A percentile compares a stretch with the other conserved stretches of the same genome.
Evolutionary conservation across 2,329 filamentous ascomycete species (phyloP).

Genomic region (Ascochyta viciae-villosae): DNA sequence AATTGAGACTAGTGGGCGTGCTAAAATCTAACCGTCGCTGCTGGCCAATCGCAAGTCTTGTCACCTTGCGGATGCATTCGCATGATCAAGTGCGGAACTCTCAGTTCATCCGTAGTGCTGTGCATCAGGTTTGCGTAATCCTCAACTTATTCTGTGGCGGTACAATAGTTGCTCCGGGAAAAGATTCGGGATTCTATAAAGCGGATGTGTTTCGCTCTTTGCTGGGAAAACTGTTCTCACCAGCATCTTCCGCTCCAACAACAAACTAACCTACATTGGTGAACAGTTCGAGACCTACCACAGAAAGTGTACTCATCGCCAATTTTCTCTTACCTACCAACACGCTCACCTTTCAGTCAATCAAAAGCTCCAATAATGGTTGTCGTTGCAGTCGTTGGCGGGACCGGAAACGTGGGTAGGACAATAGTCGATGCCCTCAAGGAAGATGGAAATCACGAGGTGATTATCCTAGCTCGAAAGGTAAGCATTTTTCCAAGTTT

Average conservation of each 20-base stretch:
- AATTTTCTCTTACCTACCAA: not conserved
- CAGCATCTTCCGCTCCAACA: not conserved
- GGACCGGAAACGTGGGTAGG: conserved; percentile 55
- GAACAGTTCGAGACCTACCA: too few species aligned
- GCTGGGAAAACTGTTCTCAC: not conserved
- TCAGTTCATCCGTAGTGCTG: not conserved
- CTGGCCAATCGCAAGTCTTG: not conserved
- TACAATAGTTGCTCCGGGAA: not conserved
- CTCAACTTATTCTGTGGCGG: not conserved
- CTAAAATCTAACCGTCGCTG: not conserved
- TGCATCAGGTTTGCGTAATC: not conserved
- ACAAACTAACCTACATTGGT: not conserved
- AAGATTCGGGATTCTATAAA: not conserved
- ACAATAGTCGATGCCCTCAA: conserved; percentile 56
- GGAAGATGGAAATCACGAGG: conserved; percentile 45
- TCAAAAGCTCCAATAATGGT: conserved; percentile 39
- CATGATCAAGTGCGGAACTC: not conserved
- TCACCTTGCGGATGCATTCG: not conserved
- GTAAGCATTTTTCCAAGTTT: conserved; percentile 27
- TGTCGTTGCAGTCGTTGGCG: conserved; percentile 57
- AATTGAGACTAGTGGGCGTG: not conserved
- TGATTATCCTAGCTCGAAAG: conserved; percentile 54
- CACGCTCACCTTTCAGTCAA: not conserved
- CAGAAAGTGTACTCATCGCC: not conserved
- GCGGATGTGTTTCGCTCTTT: not conserved